A percentile compares a stretch with the other conserved stretches of the same genome.
Conservation (phyloP, 2,329 filamentous ascomycete genomes). For the Exophiala bonariae region DNA sequence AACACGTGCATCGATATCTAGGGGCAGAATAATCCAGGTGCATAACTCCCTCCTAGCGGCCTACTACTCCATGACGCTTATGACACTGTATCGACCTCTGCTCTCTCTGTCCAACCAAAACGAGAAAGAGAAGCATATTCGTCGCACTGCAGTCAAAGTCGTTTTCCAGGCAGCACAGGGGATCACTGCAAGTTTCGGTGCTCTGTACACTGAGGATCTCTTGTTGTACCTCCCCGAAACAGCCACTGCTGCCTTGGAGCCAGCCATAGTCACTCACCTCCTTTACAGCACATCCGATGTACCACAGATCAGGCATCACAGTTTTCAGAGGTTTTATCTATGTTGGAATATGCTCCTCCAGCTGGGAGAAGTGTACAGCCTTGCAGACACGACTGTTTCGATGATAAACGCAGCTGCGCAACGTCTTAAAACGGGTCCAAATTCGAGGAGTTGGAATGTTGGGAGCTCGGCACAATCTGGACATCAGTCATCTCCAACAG, state of each 20-base stretch:
- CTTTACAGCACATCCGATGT: slow-evolving; percentile 17
- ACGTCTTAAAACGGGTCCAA: slow-evolving; percentile 6
- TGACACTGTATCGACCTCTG: slow-evolving; percentile 21
- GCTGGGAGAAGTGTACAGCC: slow-evolving; percentile 10
- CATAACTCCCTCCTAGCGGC: slow-evolving; percentile 11
- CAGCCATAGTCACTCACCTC: slow-evolving; percentile 16
- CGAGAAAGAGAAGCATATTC: slow-evolving; percentile 1
- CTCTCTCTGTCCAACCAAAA: slow-evolving; percentile 1
- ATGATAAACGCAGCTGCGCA: slow-evolving; percentile 18
- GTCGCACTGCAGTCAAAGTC: slow-evolving; percentile 4
- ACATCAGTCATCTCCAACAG: too few species aligned
- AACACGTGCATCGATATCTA: neutral
- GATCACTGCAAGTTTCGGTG: slow-evolving; percentile 79
- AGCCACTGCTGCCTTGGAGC: slow-evolving; percentile 16
- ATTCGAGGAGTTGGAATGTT: too few species aligned
- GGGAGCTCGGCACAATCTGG: too few species aligned
- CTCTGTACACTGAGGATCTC: slow-evolving; percentile 35
- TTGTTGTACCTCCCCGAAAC: slow-evolving; percentile 14
- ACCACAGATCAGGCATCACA: slow-evolving; percentile 8
- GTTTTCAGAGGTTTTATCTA: slow-evolving; percentile 20
- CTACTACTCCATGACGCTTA: slow-evolving; percentile 18
- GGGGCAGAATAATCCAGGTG: slow-evolving; percentile 10
- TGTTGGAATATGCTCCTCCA: slow-evolving; percentile 21
- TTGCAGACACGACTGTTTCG: slow-evolving; percentile 14
- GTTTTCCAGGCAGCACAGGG: slow-evolving; percentile 67